These are phyloP conservation scores for Sapria himalayana DNA, from an alignment of 345 rosid genomes.

Conservation along the genomic window DNA sequence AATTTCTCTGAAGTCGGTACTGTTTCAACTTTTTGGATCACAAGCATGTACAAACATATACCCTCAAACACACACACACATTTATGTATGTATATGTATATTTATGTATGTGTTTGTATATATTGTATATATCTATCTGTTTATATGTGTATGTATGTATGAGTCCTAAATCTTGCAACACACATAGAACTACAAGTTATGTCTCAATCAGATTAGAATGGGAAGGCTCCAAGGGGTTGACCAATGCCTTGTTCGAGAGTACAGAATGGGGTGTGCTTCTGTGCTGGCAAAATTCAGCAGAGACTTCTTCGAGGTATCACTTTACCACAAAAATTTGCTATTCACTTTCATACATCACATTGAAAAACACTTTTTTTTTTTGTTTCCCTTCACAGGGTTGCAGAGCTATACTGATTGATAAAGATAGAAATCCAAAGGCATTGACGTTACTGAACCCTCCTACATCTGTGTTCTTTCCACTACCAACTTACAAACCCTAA, in stretches of 20 bases:
- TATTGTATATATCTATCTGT: slow-evolving; percentile 1
- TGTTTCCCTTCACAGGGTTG: slow-evolving; percentile 40
- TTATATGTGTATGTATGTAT: no score
- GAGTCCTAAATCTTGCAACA: no score
- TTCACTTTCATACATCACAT: slow-evolving; percentile 1
- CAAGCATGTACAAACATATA: no score
- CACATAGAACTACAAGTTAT: no score
- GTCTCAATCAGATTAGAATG: slow-evolving; percentile 83
- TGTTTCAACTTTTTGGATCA: no score
- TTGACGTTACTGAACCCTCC: slow-evolving; percentile 2
- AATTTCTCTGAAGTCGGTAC: slow-evolving; percentile 61
- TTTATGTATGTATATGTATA: not conserved
- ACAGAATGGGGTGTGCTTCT: slow-evolving; percentile 72
- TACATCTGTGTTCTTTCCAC: not conserved
- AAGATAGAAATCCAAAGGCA: slow-evolving; percentile 78
- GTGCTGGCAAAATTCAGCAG: slow-evolving; percentile 62
- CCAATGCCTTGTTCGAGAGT: slow-evolving; percentile 60
- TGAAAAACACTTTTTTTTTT: not conserved
- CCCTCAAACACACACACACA: not conserved
- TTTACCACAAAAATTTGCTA: not conserved
- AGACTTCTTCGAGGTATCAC: slow-evolving; percentile 64
- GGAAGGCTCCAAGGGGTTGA: slow-evolving; percentile 77
- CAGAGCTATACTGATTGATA: slow-evolving; percentile 73
- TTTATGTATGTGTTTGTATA: not conserved
- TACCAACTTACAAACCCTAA: not conserved